Conservation (phyloP, 78 protist species). For the Dictyostelium purpureum region DNA sequence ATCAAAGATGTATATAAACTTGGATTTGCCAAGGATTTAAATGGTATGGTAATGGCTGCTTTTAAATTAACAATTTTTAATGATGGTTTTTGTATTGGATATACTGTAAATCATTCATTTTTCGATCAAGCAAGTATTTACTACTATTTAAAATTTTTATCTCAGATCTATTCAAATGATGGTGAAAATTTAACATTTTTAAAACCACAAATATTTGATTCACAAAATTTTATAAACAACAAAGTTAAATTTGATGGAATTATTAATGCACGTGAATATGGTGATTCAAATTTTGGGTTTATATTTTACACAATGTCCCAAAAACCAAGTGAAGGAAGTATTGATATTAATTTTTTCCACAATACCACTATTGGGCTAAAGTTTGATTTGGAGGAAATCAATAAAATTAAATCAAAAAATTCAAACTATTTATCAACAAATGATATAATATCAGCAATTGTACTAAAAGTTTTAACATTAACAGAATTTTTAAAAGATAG, state of each 20-base stretch:
- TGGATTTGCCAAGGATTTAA: neutral
- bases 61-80: neutral
- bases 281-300: neutral
- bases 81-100: constrained; percentile 29
- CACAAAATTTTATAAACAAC: too few relatives aligned
- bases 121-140: constrained; percentile 14
- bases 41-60: neutral
- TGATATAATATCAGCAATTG: neutral
- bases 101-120: constrained; percentile 10
- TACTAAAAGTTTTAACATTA: neutral
- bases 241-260: too few relatives aligned
- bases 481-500: neutral
- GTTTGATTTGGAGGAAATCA: neutral
- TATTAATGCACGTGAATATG: neutral
- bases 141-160: constrained; percentile 9
- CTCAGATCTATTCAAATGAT: neutral
- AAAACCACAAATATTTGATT: neutral
- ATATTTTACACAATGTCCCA: neutral
- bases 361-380: neutral
- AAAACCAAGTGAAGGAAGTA: neutral
- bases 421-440: neutral
- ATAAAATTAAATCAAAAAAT: neutral
- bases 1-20: neutral
- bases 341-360: neutral
- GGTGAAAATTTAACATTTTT: neutral